Evolutionary conservation across 2,329 filamentous ascomycete genomes (phyloP).

Genomic region (Penicillium sp.): DNA sequence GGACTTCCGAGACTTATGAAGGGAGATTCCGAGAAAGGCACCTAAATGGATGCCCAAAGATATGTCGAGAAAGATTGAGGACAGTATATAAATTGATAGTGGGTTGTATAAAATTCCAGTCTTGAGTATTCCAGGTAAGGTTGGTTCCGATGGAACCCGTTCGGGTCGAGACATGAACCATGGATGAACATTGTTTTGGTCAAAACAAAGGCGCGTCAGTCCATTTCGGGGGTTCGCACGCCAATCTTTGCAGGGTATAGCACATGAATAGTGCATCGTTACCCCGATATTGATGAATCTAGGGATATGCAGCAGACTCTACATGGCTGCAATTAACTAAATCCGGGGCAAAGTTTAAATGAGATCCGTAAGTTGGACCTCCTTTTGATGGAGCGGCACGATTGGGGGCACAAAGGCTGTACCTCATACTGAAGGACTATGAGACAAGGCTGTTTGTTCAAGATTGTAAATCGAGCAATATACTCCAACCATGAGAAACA

Average conservation of each 20-base stretch:
- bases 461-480: not conserved
- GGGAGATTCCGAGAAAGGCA: no score
- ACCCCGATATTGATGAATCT: not conserved
- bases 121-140: not conserved
- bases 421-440: no score
- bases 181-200: constrained; percentile 23
- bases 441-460: not conserved
- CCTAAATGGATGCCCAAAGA: no score
- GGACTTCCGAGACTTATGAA: no score
- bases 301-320: not conserved
- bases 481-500: no score
- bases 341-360: not conserved
- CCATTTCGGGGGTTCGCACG: not conserved
- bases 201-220: constrained; percentile 5
- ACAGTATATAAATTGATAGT: no score
- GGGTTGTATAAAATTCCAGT: not conserved
- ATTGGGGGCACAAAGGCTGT: not conserved
- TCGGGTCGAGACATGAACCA: constrained; percentile 20
- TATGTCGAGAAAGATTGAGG: no score
- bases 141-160: constrained; percentile 4
- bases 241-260: not conserved
- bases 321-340: not conserved
- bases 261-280: not conserved
- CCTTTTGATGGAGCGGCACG: not conserved
- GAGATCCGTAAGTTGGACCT: not conserved